Conservation (phyloP, 2,329 filamentous ascomycete species). For the Nigrospora osmanthi region DNA sequence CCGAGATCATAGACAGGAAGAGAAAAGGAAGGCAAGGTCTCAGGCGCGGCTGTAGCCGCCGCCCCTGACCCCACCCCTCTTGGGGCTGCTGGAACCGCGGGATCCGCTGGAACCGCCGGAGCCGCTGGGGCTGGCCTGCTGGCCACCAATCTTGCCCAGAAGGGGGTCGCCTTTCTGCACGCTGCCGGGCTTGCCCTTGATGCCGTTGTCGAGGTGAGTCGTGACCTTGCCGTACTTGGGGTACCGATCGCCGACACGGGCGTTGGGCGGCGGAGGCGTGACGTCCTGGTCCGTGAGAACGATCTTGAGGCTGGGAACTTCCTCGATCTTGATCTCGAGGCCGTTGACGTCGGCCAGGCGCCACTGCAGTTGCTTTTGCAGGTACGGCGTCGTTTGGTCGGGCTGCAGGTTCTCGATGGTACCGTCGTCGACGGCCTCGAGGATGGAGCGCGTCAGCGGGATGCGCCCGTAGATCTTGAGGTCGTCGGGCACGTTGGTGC, state of each 20-base stretch:
- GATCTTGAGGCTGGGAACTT: neutral
- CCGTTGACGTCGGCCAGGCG: neutral
- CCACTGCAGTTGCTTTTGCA: constrained; percentile 1
- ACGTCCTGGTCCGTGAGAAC: constrained; percentile 1
- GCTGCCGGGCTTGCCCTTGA: neutral
- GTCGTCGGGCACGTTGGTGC: neutral
- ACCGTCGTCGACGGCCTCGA: constrained; percentile 1
- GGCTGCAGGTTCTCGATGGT: neutral
- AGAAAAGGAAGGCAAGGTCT: no score
- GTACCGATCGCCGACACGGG: neutral
- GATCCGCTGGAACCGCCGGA: no score
- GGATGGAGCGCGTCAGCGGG: constrained; percentile 2
- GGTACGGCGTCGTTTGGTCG: neutral
- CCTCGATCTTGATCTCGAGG: neutral
- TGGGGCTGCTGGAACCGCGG: no score
- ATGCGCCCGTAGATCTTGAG: constrained; percentile 2
- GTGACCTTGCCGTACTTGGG: constrained; percentile 1
- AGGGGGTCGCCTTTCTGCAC: neutral
- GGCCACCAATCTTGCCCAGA: neutral
- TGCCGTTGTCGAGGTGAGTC: neutral
- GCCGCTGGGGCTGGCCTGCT: neutral
- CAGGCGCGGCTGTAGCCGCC: no score
- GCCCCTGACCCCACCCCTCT: no score
- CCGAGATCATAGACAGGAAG: no score
- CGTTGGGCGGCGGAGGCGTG: neutral